Evolutionary conservation across 2,329 filamentous ascomycete species (phyloP).

Genomic region (Fusarium marasasianum): DNA sequence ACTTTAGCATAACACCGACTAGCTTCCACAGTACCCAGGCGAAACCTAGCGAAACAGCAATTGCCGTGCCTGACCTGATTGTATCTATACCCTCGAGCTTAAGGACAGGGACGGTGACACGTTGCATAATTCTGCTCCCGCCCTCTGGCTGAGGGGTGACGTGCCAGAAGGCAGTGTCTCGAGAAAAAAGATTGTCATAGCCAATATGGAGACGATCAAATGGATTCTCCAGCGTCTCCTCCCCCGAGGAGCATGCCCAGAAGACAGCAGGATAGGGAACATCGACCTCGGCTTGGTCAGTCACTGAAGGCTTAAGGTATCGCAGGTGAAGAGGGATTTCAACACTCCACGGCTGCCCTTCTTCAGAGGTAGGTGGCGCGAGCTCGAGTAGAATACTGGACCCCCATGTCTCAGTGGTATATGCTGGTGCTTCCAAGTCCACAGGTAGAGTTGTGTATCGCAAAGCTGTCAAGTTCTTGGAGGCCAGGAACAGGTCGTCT

Average conservation of each 20-base stretch:
- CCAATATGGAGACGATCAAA: slow-evolving; percentile 89
- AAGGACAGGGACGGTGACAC: slow-evolving; percentile 72
- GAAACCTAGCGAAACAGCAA: slow-evolving; percentile 70
- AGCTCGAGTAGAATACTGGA: slow-evolving; percentile 81
- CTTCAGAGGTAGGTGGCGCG: slow-evolving; percentile 57
- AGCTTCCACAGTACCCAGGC: slow-evolving; percentile 75
- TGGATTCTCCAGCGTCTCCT: slow-evolving; percentile 78
- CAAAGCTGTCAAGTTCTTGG: slow-evolving; percentile 78
- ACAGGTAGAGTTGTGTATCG: slow-evolving; percentile 78
- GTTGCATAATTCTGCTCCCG: slow-evolving; percentile 58
- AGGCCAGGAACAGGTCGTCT: slow-evolving; percentile 79
- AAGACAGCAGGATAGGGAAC: slow-evolving; percentile 86
- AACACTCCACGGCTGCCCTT: slow-evolving; percentile 65
- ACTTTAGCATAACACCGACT: slow-evolving; percentile 17
- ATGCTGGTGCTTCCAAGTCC: slow-evolving; percentile 91
- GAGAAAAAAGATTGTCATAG: slow-evolving; percentile 82
- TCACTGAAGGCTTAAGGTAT: slow-evolving; percentile 73
- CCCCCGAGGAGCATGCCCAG: slow-evolving; percentile 82
- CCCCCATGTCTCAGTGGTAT: slow-evolving; percentile 80
- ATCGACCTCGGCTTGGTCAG: slow-evolving; percentile 64
- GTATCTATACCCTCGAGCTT: slow-evolving; percentile 60
- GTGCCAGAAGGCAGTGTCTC: slow-evolving; percentile 86
- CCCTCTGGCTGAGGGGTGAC: slow-evolving; percentile 60
- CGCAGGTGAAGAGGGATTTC: slow-evolving; percentile 86
- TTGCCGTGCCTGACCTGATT: slow-evolving; percentile 65